These are phyloP conservation scores for Trichoderma polysporum DNA, from an alignment of 2,329 filamentous ascomycete genomes.

Conservation along the genomic window DNA sequence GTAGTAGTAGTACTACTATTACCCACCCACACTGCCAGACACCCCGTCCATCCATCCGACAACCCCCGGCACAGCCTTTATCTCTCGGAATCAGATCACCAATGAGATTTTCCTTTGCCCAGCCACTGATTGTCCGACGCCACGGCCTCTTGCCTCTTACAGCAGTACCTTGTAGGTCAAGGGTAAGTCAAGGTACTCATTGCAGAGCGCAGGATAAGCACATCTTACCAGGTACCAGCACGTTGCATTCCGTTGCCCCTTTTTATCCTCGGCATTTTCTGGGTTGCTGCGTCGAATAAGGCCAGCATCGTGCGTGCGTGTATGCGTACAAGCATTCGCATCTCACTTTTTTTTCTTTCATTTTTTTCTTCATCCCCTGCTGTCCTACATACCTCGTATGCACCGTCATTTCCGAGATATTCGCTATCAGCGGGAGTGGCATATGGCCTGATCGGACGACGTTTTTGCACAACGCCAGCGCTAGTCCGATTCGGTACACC, in stretches of 20 bases:
- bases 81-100: not conserved
- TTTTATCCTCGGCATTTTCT: slow-evolving; percentile 4
- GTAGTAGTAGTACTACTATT: not conserved
- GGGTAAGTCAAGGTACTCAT: not conserved
- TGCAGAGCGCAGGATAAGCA: not conserved
- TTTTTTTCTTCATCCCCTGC: not conserved
- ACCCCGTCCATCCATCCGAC: not conserved
- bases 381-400: not conserved
- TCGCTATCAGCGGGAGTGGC: slow-evolving; percentile 10
- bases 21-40: too few relatives aligned
- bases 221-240: not conserved
- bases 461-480: not conserved
- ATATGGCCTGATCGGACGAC: slow-evolving; percentile 13
- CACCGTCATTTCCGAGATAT: slow-evolving; percentile 8
- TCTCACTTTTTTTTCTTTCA: not conserved
- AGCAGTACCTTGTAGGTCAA: not conserved
- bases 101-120: not conserved
- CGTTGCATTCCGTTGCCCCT: not conserved
- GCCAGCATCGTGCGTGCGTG: not conserved
- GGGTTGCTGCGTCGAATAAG: not conserved
- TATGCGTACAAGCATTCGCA: too few relatives aligned
- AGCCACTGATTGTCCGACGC: not conserved
- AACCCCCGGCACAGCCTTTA: not conserved
- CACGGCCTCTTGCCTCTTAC: not conserved
- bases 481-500: too few relatives aligned